These are phyloP conservation scores for Hansfordia pulvinata DNA, from an alignment of 2,329 filamentous ascomycete genomes.

Conservation along the genomic window DNA sequence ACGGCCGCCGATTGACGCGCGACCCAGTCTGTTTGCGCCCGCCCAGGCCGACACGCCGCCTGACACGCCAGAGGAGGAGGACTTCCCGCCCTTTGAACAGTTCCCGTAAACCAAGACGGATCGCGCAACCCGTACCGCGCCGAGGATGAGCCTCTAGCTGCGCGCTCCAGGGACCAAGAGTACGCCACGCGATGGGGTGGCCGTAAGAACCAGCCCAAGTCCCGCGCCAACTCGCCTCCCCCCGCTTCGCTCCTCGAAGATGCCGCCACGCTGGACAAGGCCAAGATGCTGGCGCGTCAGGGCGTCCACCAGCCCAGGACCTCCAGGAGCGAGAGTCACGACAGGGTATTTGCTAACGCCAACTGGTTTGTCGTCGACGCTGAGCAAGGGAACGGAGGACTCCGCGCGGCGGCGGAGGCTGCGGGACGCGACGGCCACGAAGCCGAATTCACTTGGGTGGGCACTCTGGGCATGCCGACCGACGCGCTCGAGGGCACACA, in stretches of 20 bases:
- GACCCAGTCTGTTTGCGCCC: conserved; percentile 39
- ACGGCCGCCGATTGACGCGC: conserved; percentile 18
- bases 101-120: conserved; percentile 43
- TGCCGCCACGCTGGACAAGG: conserved; percentile 40
- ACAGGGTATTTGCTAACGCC: conserved; percentile 60
- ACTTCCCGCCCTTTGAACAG: too few species aligned
- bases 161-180: too few species aligned
- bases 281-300: conserved; percentile 40
- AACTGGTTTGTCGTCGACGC: conserved; percentile 75
- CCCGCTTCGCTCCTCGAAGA: conserved; percentile 66
- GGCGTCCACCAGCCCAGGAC: conserved; percentile 42
- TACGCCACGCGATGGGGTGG: conserved; percentile 67
- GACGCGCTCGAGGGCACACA: conserved; percentile 64
- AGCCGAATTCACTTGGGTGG: conserved; percentile 75
- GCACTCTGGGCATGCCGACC: conserved; percentile 86
- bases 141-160: too few species aligned
- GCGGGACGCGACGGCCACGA: conserved; percentile 56
- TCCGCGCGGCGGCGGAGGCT: conserved; percentile 77
- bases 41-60: conserved; percentile 37
- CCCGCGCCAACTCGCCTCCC: conserved; percentile 59
- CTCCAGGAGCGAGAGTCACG: conserved; percentile 47
- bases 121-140: too few species aligned
- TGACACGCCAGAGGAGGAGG: conserved; percentile 41
- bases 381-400: conserved; percentile 83
- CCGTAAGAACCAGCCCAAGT: conserved; percentile 64